phyloP scores from a whole-genome alignment of 2,329 filamentous ascomycete genomes.

The Coniochaeta hoffmannii region DNA sequence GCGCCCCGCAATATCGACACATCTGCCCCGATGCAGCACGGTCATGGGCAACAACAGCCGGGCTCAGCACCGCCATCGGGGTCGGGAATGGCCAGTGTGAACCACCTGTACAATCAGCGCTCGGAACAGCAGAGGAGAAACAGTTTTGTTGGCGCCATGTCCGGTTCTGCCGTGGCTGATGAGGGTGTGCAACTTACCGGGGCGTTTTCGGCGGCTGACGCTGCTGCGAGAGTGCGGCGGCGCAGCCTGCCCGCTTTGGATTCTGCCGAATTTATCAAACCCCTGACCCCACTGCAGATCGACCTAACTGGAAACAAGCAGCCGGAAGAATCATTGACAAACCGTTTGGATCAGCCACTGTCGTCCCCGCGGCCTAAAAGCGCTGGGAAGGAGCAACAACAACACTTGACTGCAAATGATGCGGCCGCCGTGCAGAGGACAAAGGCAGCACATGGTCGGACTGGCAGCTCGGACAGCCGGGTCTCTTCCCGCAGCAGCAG shows the following conservation, averaged over 20 bases:
- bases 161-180: slow-evolving; percentile 39
- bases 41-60: slow-evolving; percentile 14
- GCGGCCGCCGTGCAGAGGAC: slow-evolving; percentile 23
- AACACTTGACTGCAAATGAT: slow-evolving; percentile 27
- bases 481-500: slow-evolving; percentile 49
- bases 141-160: slow-evolving; percentile 37
- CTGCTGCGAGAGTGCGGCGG: slow-evolving; percentile 69
- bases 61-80: slow-evolving; percentile 38
- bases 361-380: slow-evolving; percentile 6
- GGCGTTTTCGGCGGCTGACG: slow-evolving; percentile 50
- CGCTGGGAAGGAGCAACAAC: slow-evolving; percentile 19
- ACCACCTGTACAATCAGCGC: slow-evolving; percentile 46
- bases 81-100: slow-evolving; percentile 45
- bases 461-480: slow-evolving; percentile 58
- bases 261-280: slow-evolving; percentile 33
- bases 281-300: slow-evolving; percentile 26
- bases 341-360: slow-evolving; percentile 21
- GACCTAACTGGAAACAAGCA: slow-evolving; percentile 17
- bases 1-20: slow-evolving; percentile 49
- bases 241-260: slow-evolving; percentile 70
- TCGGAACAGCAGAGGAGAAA: slow-evolving; percentile 25
- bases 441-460: slow-evolving; percentile 31
- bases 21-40: slow-evolving; percentile 20
- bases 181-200: slow-evolving; percentile 65
- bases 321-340: slow-evolving; percentile 25